phyloP scores from a whole-genome alignment of 768 basidiomycete genomes.

The Pleurotus cornucopiae region DNA sequence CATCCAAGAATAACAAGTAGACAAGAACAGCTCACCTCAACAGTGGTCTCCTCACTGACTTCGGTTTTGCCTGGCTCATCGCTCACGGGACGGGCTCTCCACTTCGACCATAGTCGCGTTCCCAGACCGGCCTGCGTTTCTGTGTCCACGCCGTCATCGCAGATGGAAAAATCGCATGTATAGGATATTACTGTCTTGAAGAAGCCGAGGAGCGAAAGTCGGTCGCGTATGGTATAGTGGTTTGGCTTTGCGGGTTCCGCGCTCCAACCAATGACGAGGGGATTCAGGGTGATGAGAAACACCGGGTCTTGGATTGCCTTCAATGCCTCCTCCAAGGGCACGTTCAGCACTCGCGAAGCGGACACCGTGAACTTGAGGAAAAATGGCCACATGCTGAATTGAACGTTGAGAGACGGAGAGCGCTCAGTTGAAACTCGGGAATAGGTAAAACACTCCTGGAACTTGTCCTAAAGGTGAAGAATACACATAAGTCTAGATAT shows the following conservation, averaged over 20 bases:
- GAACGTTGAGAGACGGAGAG: neutral
- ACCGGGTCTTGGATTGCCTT: constrained; percentile 28
- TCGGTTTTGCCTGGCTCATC: constrained; percentile 15
- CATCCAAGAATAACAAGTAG: constrained; percentile 20
- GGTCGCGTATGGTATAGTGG: constrained; percentile 26
- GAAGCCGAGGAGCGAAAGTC: constrained; percentile 20
- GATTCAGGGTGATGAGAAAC: constrained; percentile 23
- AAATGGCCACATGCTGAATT: constrained; percentile 26
- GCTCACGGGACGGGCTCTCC: constrained; percentile 12
- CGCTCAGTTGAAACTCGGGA: neutral
- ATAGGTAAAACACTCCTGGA: neutral
- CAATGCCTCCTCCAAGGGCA: constrained; percentile 17
- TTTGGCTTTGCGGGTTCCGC: constrained; percentile 21
- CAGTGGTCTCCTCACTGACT: constrained; percentile 21
- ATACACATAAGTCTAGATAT: neutral
- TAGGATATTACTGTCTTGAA: constrained; percentile 23
- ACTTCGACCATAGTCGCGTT: constrained; percentile 17
- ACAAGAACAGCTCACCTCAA: constrained; percentile 21
- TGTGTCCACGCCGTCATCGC: constrained; percentile 20
- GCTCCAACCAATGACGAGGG: constrained; percentile 22
- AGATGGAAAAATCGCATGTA: constrained; percentile 14
- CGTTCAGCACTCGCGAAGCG: neutral
- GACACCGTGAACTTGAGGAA: constrained; percentile 22
- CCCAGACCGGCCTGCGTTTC: constrained; percentile 22
- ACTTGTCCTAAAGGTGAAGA: neutral